Percentiles rank a stretch among this genome's conserved stretches.
Conservation (phyloP, 2,329 filamentous ascomycete species). For the Venturia oleaginea region DNA sequence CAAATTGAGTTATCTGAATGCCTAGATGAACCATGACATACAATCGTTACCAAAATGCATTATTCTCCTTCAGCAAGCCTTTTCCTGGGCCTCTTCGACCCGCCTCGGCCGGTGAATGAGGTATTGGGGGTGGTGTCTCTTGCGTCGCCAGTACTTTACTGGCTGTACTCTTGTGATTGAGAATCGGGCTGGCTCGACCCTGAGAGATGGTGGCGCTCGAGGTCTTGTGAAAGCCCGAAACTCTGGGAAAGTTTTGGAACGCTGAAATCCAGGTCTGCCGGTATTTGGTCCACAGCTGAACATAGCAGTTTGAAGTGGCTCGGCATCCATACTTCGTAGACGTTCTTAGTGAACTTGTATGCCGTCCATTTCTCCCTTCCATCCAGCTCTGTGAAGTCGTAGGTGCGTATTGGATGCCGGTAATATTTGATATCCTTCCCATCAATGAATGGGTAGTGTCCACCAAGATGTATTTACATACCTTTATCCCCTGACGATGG, state of each 20-base stretch:
- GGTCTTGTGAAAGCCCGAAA: slow-evolving; percentile 14
- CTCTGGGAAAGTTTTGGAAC: slow-evolving; percentile 14
- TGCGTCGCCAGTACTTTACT: slow-evolving; percentile 14
- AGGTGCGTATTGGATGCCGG: no score
- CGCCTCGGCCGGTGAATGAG: slow-evolving; percentile 14
- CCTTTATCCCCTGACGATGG: slow-evolving; percentile 13
- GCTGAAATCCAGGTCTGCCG: slow-evolving; percentile 14
- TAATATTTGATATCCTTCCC: no score
- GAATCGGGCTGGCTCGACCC: slow-evolving; percentile 13
- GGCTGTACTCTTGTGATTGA: slow-evolving; percentile 13
- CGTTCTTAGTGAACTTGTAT: no score
- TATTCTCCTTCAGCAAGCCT: slow-evolving; percentile 9
- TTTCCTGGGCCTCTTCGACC: slow-evolving; percentile 13
- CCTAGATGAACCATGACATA: not conserved
- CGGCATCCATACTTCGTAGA: no score
- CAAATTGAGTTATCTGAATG: not conserved
- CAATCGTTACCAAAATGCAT: not conserved
- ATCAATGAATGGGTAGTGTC: no score
- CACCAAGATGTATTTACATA: slow-evolving; percentile 11
- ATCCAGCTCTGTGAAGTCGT: no score
- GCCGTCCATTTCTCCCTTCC: no score
- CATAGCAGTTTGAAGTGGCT: no score
- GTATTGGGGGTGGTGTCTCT: slow-evolving; percentile 14
- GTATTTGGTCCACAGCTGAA: slow-evolving; percentile 16
- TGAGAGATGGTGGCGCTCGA: slow-evolving; percentile 14